Base-by-base conservation (phyloP, 768 basidiomycete genomes). In the Lactarius akahatsu region DNA sequence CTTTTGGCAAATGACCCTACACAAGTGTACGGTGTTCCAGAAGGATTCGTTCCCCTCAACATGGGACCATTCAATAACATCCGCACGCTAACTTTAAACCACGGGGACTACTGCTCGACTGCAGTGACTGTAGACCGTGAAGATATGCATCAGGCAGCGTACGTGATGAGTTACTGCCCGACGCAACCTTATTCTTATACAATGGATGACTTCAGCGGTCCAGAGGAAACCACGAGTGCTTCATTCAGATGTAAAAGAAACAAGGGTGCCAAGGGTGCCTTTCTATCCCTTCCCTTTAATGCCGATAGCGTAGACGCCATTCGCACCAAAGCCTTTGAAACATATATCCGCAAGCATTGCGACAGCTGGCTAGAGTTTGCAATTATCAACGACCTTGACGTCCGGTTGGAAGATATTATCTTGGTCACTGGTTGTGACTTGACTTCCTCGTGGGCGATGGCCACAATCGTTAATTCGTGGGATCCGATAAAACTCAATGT, bases 191-290 rank as follows among this genome's bases (percentile, higher is more conserved):
- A 0, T 62, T 36, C 65, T 66, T 20, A 62, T 32, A 2, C 30
- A 34, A 10, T 36, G 30, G 18, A 23, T 18, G 13, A 28, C 18
- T 23, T 52, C 23, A 66, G 65, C 6, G 8, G 23, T 34, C 65
- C 65, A 4, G 65, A 66, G 9, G 65, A 57, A 0, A 56, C 40
- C 5, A 15, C 47, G 15, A 57, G 34, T 57, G 54, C 50, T 16
- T 50, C 40, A 3, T 68, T 66, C 23, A 61, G 3, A 9, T 66
- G 67, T 26, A 61, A 20, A 60, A 66, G 20, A 23, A 50, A 50
- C n/a, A 57, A 57, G 50, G 67, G 67, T 3, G 67, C 67, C n/a
- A 57, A 57, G 50, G 67, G 67, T 3, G 67, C 67, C 10, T 66
- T 68, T 47, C 55, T 68, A n/a, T 68, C 59, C 4, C 56, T 68